A percentile compares a stretch with the other conserved stretches of the same genome.
These are phyloP conservation scores for Saccharomycopsis fibuligera DNA, from an alignment of 805 yeast species.

Conservation along the genomic window DNA sequence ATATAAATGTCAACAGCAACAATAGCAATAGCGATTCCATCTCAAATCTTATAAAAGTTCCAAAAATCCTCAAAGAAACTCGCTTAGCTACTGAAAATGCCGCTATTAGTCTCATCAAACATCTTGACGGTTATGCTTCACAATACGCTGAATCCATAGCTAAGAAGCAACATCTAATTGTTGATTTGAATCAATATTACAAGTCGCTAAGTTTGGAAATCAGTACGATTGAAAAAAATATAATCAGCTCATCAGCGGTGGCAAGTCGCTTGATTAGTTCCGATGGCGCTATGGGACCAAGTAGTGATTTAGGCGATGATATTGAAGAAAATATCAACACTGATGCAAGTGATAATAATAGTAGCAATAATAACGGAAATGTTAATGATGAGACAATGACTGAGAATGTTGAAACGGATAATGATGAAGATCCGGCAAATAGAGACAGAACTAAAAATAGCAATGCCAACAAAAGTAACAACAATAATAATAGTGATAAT, in stretches of 20 bases:
- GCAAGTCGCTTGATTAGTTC: too few species aligned
- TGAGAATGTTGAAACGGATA: too few species aligned
- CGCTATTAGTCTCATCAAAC: slow-evolving; percentile 43
- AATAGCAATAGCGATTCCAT: background rate
- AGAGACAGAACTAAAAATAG: too few species aligned
- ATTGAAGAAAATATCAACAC: background rate
- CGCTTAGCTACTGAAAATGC: slow-evolving; percentile 46
- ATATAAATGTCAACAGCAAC: background rate
- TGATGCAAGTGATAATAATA: too few species aligned
- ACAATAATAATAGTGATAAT: too few species aligned
- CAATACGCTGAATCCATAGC: slow-evolving; percentile 52
- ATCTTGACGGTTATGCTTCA: slow-evolving; percentile 40
- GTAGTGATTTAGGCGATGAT: background rate
- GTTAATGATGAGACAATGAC: too few species aligned
- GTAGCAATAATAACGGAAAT: too few species aligned
- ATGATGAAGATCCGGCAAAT: too few species aligned
- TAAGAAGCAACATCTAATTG: slow-evolving; percentile 38
- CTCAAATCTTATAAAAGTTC: slow-evolving; percentile 9
- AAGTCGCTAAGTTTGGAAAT: slow-evolving; percentile 17
- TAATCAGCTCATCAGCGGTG: slow-evolving; percentile 8
- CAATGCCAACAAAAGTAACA: too few species aligned
- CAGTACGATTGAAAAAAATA: slow-evolving; percentile 15
- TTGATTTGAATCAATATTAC: slow-evolving; percentile 18
- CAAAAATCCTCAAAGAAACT: slow-evolving; percentile 46
- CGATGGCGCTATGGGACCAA: background rate